Evolutionary conservation across 2,329 filamentous ascomycete species (phyloP), one percentile per base, ranked within the genome.

Genomic region (Botrytis cinerea): DNA sequence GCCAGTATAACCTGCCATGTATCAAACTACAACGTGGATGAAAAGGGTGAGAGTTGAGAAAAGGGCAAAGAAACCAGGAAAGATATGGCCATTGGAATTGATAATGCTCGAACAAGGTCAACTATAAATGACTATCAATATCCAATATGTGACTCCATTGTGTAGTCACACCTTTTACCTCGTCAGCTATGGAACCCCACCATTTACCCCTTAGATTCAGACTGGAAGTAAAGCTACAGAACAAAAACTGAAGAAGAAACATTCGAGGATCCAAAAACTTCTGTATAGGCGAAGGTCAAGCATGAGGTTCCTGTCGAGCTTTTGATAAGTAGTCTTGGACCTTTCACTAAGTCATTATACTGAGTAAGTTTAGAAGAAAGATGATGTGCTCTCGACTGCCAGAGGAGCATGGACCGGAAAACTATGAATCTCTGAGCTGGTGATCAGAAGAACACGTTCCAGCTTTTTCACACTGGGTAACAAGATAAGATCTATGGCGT

Each of bases 51-150:
- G 48, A 14, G 25, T 12, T 14, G 25, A n/a, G 25, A n/a, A 25
- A 25, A n/a, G 1, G 10, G 9, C 3, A 5, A 51, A 51, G 25
- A n/a, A n/a, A n/a, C 10, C 7, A 51, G 12, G 0, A 2, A n/a
- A n/a, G 0, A 12, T 4, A n/a, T 16, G 5, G 12, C 10, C 4
- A 14, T 0, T 57, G 0, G n/a, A 28, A 2, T 28, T 9, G 14
- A 2, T 18, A 54, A 14, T 2, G 1, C 8, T 60, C 35, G 1
- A 8, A 59, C 0, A 59, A 1, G 7, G 4, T 6, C 35, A 2
- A 2, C 14, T 16, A 28, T 57, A 2, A 57, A 5, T 0, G 18
- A 57, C 14, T 18, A 18, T 12, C 1, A 25, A 25, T 9, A 3
- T 61, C 22, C 59, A 28, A 16, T 43, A 25, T 20, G 14, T 20